A percentile compares a stretch with the other conserved stretches of the same genome.
These are phyloP conservation scores for Lepidium africanum DNA, from an alignment of 345 rosid species.

Conservation along the genomic window DNA sequence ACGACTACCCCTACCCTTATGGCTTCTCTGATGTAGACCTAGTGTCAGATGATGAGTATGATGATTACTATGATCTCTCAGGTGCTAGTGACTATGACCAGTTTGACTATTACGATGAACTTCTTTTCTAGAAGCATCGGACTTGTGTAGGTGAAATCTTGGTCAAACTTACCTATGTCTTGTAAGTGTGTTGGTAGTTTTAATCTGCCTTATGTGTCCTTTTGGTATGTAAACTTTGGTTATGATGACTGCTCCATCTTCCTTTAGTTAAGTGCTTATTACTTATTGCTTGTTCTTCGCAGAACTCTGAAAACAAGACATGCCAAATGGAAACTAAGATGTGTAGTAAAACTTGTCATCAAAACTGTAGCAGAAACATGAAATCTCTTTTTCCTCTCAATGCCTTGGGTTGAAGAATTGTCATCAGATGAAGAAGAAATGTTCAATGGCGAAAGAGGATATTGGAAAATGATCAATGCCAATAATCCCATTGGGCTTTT, in stretches of 20 bases:
- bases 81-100: conserved; percentile 18
- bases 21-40: conserved; percentile 38
- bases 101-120: neutral
- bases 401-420: too few species aligned
- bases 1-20: conserved; percentile 31
- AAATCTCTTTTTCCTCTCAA: too few species aligned
- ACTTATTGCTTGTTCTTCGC: too few species aligned
- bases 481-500: too few species aligned
- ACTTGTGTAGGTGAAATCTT: neutral
- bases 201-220: neutral
- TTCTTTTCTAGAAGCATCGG: neutral
- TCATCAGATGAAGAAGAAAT: too few species aligned
- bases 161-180: neutral
- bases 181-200: neutral
- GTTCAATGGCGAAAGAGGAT: too few species aligned
- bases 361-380: too few species aligned
- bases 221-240: neutral
- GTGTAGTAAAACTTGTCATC: too few species aligned
- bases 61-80: conserved; percentile 27
- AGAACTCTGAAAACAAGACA: too few species aligned
- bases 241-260: neutral
- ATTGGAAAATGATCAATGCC: too few species aligned
- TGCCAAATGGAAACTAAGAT: too few species aligned
- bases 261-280: neutral
- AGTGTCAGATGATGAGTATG: conserved; percentile 37